Evolutionary conservation across 345 rosid genomes (phyloP).

Genomic region (Rhodamnia rubescens): DNA sequence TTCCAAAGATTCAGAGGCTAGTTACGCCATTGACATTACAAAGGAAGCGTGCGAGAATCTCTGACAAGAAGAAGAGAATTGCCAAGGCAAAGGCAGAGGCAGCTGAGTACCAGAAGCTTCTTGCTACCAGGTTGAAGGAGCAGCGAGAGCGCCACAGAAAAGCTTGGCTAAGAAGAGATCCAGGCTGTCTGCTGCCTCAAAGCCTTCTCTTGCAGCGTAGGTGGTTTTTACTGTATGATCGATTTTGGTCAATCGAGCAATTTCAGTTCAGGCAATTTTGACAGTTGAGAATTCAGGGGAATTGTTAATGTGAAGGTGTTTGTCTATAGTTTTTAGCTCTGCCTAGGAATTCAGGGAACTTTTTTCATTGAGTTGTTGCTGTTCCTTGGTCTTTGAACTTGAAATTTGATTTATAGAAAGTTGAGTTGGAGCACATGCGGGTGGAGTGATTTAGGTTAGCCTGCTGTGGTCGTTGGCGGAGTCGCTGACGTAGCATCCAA

Average conservation of each 20-base stretch:
- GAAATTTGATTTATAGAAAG: background rate
- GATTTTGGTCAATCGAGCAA: background rate
- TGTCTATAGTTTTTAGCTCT: background rate
- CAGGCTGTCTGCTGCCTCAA: conserved; percentile 67
- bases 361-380: background rate
- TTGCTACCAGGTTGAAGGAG: conserved; percentile 73
- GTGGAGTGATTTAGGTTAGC: background rate
- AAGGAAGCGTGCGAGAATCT: conserved; percentile 68
- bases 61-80: conserved; percentile 79
- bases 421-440: background rate
- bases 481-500: background rate
- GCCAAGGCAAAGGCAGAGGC: conserved; percentile 88
- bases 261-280: background rate
- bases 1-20: conserved; percentile 86
- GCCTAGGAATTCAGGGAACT: background rate
- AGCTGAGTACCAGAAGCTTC: conserved; percentile 85
- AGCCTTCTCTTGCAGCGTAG: conserved; percentile 56
- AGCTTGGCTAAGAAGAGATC: conserved; percentile 90
- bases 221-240: background rate
- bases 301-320: background rate
- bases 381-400: background rate
- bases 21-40: conserved; percentile 86
- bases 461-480: fast-evolving
- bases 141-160: conserved; percentile 83
- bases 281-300: background rate